A percentile compares a stretch with the other conserved stretches of the same genome.
Conservation (phyloP, 148 eudicot species). For the Rhododendron ferrugineum region DNA sequence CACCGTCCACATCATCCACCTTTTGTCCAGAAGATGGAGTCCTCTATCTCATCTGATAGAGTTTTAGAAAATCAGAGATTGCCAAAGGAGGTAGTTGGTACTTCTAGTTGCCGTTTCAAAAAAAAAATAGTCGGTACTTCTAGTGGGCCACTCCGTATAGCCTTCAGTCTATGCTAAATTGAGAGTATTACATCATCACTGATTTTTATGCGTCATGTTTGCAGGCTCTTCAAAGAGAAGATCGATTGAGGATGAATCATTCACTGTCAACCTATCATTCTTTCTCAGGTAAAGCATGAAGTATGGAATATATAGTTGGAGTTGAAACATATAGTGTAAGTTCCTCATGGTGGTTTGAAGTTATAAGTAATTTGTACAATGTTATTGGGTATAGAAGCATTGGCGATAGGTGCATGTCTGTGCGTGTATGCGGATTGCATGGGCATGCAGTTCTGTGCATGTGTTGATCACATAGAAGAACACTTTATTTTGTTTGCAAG, state of each 20-base stretch:
- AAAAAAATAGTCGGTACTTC: constrained; percentile 19
- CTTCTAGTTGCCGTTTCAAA: not conserved
- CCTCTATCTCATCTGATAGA: constrained; percentile 47
- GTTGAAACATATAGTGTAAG: not conserved
- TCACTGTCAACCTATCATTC: constrained; percentile 40
- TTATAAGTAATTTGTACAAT: not conserved
- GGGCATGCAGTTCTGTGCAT: not conserved
- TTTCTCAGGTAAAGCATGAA: constrained; percentile 45
- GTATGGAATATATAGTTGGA: not conserved
- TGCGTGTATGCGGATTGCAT: not conserved
- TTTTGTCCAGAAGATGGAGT: constrained; percentile 53
- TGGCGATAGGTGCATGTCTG: not conserved
- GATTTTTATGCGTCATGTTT: constrained; percentile 10
- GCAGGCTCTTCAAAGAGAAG: constrained; percentile 72
- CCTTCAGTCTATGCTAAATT: not conserved
- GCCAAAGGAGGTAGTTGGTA: constrained; percentile 62
- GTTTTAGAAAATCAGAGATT: constrained; percentile 54
- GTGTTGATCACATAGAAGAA: not conserved
- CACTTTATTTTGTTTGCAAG: not conserved
- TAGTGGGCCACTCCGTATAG: not conserved
- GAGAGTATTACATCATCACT: not conserved
- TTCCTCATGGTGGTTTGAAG: not conserved
- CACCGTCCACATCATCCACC: constrained; percentile 58
- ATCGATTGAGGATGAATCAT: constrained; percentile 44
- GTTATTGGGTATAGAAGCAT: not conserved